Conservation (phyloP, 129 eudicot genomes). For the Erigeron canadensis region DNA sequence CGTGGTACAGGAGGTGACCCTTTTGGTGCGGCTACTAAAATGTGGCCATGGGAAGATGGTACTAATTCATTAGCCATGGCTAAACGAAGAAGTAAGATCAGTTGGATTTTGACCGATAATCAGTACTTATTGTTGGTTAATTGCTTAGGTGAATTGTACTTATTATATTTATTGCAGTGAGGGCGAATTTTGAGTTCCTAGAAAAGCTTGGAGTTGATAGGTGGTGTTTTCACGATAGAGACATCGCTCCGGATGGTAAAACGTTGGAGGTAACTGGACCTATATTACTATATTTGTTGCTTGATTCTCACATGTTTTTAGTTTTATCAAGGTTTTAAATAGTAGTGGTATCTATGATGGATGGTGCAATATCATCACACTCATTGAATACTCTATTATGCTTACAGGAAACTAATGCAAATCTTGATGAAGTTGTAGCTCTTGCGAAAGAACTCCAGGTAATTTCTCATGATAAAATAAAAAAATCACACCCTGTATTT, state of each 20-base stretch:
- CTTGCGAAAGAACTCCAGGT: slow-evolving; percentile 99
- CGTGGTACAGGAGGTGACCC: slow-evolving; percentile 98
- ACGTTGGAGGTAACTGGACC: slow-evolving; percentile 64
- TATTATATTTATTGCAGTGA: slow-evolving; percentile 54
- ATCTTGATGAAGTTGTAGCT: slow-evolving; percentile 93
- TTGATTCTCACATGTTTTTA: background rate
- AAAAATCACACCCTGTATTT: background rate
- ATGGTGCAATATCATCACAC: background rate
- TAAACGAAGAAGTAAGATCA: slow-evolving; percentile 83
- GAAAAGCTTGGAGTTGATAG: slow-evolving; percentile 92
- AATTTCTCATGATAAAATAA: slow-evolving; percentile 9
- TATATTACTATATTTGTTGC: background rate
- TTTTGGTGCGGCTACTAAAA: slow-evolving; percentile 86
- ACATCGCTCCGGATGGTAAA: slow-evolving; percentile 94
- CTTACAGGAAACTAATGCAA: slow-evolving; percentile 82
- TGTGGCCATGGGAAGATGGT: slow-evolving; percentile 99
- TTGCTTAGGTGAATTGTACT: background rate
- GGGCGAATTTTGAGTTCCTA: slow-evolving; percentile 95
- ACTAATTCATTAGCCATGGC: slow-evolving; percentile 95
- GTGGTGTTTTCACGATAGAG: slow-evolving; percentile 99
- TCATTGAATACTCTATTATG: slow-evolving; percentile 13
- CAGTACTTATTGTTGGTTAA: background rate
- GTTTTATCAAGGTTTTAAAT: slow-evolving; percentile 5
- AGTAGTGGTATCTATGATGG: background rate
- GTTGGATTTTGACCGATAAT: background rate